These are phyloP conservation scores for Przewalskia tangutica DNA, from an alignment of 257 asterid genomes.

Conservation along the genomic window DNA sequence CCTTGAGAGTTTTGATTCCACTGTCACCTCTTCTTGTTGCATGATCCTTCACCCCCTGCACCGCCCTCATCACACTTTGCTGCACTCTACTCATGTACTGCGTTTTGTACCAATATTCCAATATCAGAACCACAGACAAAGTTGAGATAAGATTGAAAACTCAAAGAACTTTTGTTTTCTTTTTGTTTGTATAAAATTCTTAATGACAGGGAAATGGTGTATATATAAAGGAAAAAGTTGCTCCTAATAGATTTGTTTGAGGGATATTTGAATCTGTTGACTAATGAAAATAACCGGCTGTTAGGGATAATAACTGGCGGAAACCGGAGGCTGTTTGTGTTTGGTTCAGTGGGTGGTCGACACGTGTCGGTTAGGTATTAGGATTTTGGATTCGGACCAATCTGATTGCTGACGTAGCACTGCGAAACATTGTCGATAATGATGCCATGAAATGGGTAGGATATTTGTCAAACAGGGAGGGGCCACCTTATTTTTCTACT, in stretches of 20 bases:
- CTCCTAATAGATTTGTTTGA: not conserved
- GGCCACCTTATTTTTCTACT: not conserved
- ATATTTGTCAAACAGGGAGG: not conserved
- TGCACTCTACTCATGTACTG: constrained; percentile 15
- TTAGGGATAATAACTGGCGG: not conserved
- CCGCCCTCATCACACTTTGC: constrained; percentile 23
- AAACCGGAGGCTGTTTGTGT: constrained; percentile 11
- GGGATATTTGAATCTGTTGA: too few species aligned
- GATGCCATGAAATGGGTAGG: not conserved
- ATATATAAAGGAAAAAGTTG: not conserved
- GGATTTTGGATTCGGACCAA: not conserved
- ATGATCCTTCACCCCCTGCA: constrained; percentile 50
- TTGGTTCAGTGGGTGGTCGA: not conserved
- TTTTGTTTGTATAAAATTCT: not conserved
- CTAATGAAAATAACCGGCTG: constrained; percentile 13
- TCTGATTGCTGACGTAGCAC: not conserved
- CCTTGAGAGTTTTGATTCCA: constrained; percentile 20
- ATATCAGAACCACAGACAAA: not conserved
- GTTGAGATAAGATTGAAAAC: too few species aligned
- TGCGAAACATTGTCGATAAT: not conserved
- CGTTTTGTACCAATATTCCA: not conserved
- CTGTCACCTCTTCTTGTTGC: constrained; percentile 21
- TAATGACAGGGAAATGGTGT: not conserved
- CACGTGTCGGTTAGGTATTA: constrained; percentile 12
- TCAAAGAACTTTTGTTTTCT: too few species aligned